Evolutionary conservation across 768 basidiomycete genomes (phyloP).

Genomic region (Trametes sanguinea): DNA sequence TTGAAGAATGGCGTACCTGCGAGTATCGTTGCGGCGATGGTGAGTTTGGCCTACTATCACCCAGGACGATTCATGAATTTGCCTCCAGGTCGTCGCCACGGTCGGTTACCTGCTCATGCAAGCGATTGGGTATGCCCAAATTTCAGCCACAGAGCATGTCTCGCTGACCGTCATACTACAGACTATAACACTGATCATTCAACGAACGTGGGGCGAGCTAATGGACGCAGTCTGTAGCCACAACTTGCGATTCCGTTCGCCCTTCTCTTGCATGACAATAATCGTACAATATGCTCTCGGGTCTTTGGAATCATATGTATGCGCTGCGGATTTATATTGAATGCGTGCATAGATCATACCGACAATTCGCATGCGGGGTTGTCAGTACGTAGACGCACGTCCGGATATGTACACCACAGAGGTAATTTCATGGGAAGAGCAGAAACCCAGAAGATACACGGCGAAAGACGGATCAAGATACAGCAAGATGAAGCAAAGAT

Average conservation of each 20-base stretch:
- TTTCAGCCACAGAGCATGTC: background rate
- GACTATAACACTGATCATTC: background rate
- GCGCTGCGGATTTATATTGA: background rate
- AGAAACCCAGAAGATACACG: background rate
- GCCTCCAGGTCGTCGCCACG: constrained; percentile 73
- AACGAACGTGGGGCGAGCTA: background rate
- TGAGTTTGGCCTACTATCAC: constrained; percentile 37
- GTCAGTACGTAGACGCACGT: too few relatives aligned
- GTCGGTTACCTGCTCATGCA: constrained; percentile 81
- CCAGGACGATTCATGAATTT: too few relatives aligned
- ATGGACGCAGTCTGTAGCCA: too few relatives aligned
- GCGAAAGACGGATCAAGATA: background rate
- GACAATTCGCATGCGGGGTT: too few relatives aligned
- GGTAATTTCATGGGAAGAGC: background rate
- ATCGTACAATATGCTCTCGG: too few relatives aligned
- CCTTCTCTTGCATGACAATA: too few relatives aligned
- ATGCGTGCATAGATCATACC: too few relatives aligned
- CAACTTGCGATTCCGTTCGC: too few relatives aligned
- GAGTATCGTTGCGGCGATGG: constrained; percentile 84
- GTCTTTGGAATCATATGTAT: background rate
- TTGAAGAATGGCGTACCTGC: constrained; percentile 93
- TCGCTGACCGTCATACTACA: background rate
- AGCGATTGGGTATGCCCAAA: constrained; percentile 62
- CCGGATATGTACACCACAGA: background rate
- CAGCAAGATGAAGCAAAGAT: background rate